Evolutionary conservation across 2,329 filamentous ascomycete genomes (phyloP), one percentile per base, ranked within the genome.

Genomic region (Dactylellina parvicollis): DNA sequence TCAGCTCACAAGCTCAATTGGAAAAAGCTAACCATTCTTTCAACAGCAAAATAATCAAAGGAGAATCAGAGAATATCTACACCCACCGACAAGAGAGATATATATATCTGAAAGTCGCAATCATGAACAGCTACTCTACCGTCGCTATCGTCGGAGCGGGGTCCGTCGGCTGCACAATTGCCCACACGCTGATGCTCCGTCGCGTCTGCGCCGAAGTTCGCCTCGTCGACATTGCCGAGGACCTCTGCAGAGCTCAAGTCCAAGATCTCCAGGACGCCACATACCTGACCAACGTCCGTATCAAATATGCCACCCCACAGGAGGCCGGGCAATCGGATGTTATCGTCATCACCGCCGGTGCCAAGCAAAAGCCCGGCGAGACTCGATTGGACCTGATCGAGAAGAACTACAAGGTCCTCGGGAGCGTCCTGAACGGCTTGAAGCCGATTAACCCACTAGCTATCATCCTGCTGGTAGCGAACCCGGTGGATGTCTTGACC

Each of bases 261-360:
- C 78, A 77, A 49, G 79, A 80, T 69, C 75, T 80, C 46, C 75
- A 74, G 55, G 78, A 80, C 65, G 78, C 78, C 32, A 79, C 78
- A 1, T 78, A 79, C 61, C 78, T 76, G 34, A 77, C 78, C 9
- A 78, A 80, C 38, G 76, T 78, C 55, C 75, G 76, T 28, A 78
- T 79, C 38, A 76, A 76, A 12, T 72, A 74, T 50, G 77, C 77
- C 40, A 75, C 74, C 18, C 79, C 79, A 71, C 76, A 75, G 14
- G 78, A 79, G 69, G 79, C 78, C 65, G 75, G 74, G 10, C 75
- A 76, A 20, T 77, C 78, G 16, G 76, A 78, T 22, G 77, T 77
- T 64, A 79, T 80, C 66, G 76, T 80, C 75, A 78, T 80, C 76
- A 79, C 79, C 10, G 79, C 79, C 24, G 79, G 79, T 30, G 79